phyloP scores from a whole-genome alignment of 179 eudicot genomes.

The Drosera spatulata region DNA sequence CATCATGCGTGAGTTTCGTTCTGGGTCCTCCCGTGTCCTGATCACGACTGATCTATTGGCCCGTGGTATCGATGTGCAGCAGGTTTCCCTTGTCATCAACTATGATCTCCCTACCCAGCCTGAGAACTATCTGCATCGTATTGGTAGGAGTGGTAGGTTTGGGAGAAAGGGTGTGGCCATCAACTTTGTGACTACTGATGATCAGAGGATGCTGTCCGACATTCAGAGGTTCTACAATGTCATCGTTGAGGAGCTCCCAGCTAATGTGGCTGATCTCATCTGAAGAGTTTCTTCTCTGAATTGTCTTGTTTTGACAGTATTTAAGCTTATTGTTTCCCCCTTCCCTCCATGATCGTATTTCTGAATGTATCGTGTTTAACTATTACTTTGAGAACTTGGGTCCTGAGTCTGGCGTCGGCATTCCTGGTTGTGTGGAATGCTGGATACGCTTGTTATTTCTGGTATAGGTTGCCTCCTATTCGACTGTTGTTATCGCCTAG shows the following conservation, averaged over 20 bases:
- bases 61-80: conserved; percentile 48
- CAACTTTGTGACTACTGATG: conserved; percentile 32
- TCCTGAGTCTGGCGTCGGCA: too few species aligned
- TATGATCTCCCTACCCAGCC: conserved; percentile 46
- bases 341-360: too few species aligned
- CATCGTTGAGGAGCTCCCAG: conserved; percentile 29
- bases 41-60: conserved; percentile 46
- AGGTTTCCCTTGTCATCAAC: conserved; percentile 45
- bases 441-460: too few species aligned
- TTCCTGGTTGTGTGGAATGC: too few species aligned
- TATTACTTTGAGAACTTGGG: too few species aligned
- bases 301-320: too few species aligned
- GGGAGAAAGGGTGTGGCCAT: conserved; percentile 9
- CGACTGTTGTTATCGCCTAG: too few species aligned
- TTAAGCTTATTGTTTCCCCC: too few species aligned
- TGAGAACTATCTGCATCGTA: conserved; percentile 38
- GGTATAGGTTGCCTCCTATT: too few species aligned
- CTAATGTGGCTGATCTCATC: conserved; percentile 42
- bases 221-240: conserved; percentile 49
- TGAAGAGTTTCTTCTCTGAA: conserved; percentile 1
- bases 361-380: too few species aligned
- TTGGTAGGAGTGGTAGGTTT: conserved; percentile 6
- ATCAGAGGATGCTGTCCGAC: conserved; percentile 32
- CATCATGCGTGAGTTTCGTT: conserved; percentile 47
- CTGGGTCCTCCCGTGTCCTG: conserved; percentile 39